Percentiles rank a stretch among this genome's conserved stretches.
Conservation (phyloP, 371 early-diverging fungal species). For the Lichtheimia ornata region DNA sequence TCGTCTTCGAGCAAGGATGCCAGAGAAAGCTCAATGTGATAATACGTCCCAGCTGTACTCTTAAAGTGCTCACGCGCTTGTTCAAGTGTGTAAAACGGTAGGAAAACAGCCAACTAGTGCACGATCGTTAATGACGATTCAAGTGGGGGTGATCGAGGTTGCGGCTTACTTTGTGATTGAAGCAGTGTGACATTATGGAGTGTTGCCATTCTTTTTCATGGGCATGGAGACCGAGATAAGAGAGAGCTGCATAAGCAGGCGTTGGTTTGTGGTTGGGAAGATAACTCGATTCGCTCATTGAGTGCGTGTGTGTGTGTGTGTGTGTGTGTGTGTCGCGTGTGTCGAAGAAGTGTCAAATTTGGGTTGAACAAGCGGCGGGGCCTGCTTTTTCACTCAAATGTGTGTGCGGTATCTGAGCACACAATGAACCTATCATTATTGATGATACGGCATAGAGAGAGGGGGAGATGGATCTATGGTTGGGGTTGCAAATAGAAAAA, state of each 20-base stretch:
- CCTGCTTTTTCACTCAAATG: no score
- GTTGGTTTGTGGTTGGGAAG: slow-evolving; percentile 7
- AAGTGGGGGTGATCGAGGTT: not conserved
- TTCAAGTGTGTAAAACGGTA: slow-evolving; percentile 36
- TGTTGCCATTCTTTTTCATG: slow-evolving; percentile 26
- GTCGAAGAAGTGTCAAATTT: no score
- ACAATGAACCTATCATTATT: no score
- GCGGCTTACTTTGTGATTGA: slow-evolving; percentile 51
- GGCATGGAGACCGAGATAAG: slow-evolving; percentile 26
- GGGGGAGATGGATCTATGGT: no score
- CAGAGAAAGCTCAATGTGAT: slow-evolving; percentile 35
- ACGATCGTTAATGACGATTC: slow-evolving; percentile 9
- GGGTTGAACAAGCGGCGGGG: no score
- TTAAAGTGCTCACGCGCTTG: slow-evolving; percentile 16
- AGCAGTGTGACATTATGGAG: slow-evolving; percentile 49
- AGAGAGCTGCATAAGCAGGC: slow-evolving; percentile 9
- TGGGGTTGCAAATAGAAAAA: no score
- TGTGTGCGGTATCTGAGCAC: no score
- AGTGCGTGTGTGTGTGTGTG: not conserved
- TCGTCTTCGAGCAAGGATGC: slow-evolving; percentile 29
- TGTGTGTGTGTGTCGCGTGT: no score
- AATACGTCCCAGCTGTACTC: slow-evolving; percentile 27
- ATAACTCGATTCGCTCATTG: slow-evolving; percentile 11
- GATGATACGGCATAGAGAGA: no score
- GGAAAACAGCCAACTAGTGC: slow-evolving; percentile 12